Percentiles rank a stretch among this genome's conserved stretches.
phyloP scores from a whole-genome alignment of 2,329 filamentous ascomycete genomes.

The Trichoderma sp. region DNA sequence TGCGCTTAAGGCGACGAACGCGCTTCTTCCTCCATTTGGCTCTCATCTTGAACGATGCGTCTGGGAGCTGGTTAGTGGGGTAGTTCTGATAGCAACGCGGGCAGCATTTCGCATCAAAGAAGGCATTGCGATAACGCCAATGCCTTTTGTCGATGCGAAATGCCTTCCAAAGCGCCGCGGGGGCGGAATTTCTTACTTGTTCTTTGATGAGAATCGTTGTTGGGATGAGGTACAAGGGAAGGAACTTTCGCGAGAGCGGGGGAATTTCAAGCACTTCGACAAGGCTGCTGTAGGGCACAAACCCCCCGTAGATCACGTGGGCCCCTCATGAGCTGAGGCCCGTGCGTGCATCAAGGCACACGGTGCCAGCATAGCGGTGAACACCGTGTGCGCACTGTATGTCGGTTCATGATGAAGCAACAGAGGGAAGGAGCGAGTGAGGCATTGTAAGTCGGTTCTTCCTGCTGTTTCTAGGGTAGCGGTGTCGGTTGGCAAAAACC shows the following conservation, averaged over 20 bases:
- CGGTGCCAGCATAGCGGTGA: neutral
- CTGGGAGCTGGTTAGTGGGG: conserved; percentile 22
- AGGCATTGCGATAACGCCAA: conserved; percentile 1
- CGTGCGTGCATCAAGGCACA: neutral
- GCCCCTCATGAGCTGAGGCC: neutral
- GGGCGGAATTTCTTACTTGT: conserved; percentile 35
- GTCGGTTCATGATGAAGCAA: neutral
- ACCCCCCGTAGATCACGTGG: conserved; percentile 38
- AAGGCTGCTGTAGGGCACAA: conserved; percentile 36
- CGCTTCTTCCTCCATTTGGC: conserved; percentile 99
- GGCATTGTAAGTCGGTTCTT: neutral
- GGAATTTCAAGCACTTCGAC: conserved; percentile 31
- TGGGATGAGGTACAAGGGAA: conserved; percentile 40
- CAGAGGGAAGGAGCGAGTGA: conserved; percentile 7
- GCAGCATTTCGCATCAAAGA: neutral
- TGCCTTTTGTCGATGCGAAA: conserved; percentile 3
- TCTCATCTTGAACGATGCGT: conserved; percentile 63
- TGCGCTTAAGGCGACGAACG: conserved; percentile 97
- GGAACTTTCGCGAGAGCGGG: conserved; percentile 28
- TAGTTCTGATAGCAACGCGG: neutral
- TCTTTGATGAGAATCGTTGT: conserved; percentile 46
- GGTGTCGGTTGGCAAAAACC: neutral
- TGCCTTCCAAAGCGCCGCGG: neutral
- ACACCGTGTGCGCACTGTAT: neutral
- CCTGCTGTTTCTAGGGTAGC: conserved; percentile 1